Evolutionary conservation across 129 eudicot species (phyloP), one percentile per base, ranked within the genome.

Genomic region (Ambrosia trifida): DNA sequence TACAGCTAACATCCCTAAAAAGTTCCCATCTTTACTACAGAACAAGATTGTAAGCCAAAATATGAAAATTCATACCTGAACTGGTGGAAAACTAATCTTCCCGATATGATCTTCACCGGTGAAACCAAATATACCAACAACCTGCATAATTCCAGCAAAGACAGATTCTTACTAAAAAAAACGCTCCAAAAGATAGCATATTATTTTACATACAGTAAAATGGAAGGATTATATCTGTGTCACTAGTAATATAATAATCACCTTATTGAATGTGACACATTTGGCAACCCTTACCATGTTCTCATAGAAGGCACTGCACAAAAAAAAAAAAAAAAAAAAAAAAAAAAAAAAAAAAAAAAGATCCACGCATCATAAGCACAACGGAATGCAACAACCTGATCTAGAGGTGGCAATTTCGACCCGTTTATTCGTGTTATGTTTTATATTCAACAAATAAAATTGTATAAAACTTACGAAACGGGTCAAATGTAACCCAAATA

Each of bases 101-200:
- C 95, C 96, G 24, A 93, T 89, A 80, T 93, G 96, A 80, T 93
- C 98, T 84, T 93, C 98, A 66, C 91, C 96, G 12, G 81, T 87
- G 72, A 93, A 89, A 47, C 96, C 98, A 83, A 93, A 93, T 35
- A 89, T 93, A 32, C 96, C 98, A 50, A 86, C 92, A 53, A 85
- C 95, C 98, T 89, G 87, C 64, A 74, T 14, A 45, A 18, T 4
- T 16, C 18, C 59, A 69, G 20, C 19, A n/a, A 65, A 52, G 19
- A 70, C n/a, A 49, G 16, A 49, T 44, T 56, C 14, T 14, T 76
- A n/a, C n/a, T n/a, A 60, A 18, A 69, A 49, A 17, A 45, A 31
- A 11, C 2, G 28, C 33, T 33, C 6, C 6, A 57, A 31, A 2
- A 43, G 30, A 68, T 13, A n/a, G 64, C 31, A 35, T 32, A 31